phyloP scores from a whole-genome alignment of 169 alveolate species.

The Amoebophrya sp. region DNA sequence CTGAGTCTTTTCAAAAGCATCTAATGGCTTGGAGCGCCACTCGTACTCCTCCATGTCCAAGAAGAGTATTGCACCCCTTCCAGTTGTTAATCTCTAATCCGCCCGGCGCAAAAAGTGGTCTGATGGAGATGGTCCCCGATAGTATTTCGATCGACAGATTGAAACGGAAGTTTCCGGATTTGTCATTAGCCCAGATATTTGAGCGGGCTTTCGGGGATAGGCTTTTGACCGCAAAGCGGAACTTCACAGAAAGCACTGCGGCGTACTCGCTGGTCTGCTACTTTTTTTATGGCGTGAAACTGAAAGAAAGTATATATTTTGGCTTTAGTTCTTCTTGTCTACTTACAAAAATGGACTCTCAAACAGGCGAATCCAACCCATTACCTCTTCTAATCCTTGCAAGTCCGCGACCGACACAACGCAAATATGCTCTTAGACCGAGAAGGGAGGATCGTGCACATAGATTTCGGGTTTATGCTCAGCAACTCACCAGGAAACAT shows the following conservation, averaged over 20 bases:
- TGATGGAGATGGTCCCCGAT: constrained; percentile 59
- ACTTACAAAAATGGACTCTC: no score
- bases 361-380: no score
- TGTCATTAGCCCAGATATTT: constrained; percentile 37
- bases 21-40: no score
- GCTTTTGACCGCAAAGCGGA: constrained; percentile 41
- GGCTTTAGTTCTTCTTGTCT: no score
- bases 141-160: constrained; percentile 67
- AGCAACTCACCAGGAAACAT: constrained; percentile 93
- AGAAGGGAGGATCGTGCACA: constrained; percentile 82
- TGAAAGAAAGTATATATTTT: no score
- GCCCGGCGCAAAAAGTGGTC: background rate
- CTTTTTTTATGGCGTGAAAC: no score
- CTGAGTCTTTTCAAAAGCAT: no score
- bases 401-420: constrained; percentile 89
- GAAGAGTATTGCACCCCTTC: no score
- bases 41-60: no score
- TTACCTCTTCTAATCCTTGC: no score
- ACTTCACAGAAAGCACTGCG: constrained; percentile 84
- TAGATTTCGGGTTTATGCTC: constrained; percentile 89
- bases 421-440: constrained; percentile 86
- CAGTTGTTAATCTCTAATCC: background rate
- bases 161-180: constrained; percentile 37
- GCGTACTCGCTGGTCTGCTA: constrained; percentile 89
- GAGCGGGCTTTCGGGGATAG: constrained; percentile 50